phyloP scores from a whole-genome alignment of 2,329 filamentous ascomycete species.

The Clarireedia monteithiana region DNA sequence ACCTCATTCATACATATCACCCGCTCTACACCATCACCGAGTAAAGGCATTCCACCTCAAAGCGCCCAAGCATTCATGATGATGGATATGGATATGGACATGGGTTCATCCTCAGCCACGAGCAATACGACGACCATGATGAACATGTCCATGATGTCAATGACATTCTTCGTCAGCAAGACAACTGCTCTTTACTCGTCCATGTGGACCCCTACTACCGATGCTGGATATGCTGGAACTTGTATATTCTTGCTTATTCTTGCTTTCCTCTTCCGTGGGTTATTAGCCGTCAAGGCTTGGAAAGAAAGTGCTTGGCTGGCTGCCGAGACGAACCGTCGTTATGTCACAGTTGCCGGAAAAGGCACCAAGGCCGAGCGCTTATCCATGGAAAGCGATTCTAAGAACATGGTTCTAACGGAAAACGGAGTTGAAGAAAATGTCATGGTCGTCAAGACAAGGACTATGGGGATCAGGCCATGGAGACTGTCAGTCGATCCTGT shows the following conservation, averaged over 20 bases:
- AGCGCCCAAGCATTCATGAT: neutral
- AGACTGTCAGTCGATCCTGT: constrained; percentile 72
- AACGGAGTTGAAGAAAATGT: constrained; percentile 79
- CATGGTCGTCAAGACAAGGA: constrained; percentile 57
- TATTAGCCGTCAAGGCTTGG: constrained; percentile 65
- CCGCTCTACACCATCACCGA: neutral
- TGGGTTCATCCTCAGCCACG: constrained; percentile 9
- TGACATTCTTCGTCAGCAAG: constrained; percentile 58
- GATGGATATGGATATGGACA: constrained; percentile 15
- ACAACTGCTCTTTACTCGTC: constrained; percentile 57
- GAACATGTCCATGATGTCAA: constrained; percentile 37
- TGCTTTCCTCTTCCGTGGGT: constrained; percentile 57
- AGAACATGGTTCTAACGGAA: constrained; percentile 59
- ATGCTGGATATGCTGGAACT: constrained; percentile 73
- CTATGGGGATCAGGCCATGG: constrained; percentile 57
- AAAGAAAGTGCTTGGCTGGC: constrained; percentile 60
- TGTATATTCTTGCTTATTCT: constrained; percentile 87
- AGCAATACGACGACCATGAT: constrained; percentile 41
- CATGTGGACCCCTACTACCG: constrained; percentile 64
- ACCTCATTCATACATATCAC: neutral
- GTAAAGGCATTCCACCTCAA: neutral
- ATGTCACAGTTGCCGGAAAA: constrained; percentile 62
- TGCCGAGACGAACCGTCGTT: constrained; percentile 64
- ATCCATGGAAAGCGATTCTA: constrained; percentile 43
- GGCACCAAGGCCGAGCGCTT: constrained; percentile 31